Conservation (phyloP, 2,329 filamentous ascomycete genomes). For the Cercospora canescens region DNA sequence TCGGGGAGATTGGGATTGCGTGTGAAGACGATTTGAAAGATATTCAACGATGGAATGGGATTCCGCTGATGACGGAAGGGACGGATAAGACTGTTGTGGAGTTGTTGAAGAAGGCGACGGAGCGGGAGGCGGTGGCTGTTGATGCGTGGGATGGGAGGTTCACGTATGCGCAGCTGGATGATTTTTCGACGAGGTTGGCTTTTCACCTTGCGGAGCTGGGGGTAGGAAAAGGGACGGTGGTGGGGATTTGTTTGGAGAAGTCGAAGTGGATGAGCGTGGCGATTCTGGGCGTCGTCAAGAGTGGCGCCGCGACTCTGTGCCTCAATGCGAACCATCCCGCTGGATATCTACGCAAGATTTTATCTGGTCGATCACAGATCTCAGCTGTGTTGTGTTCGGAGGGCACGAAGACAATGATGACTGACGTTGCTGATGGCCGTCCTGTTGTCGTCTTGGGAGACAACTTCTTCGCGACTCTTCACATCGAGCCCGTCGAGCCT, state of each 20-base stretch:
- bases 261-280: constrained; percentile 31
- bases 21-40: constrained; percentile 18
- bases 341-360: constrained; percentile 30
- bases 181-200: constrained; percentile 1
- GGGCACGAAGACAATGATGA: not conserved
- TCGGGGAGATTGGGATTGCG: constrained; percentile 9
- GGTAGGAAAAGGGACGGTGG: not conserved
- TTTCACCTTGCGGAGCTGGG: constrained; percentile 7
- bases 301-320: constrained; percentile 31
- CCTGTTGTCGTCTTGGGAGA: not conserved
- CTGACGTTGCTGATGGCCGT: not conserved
- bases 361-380: constrained; percentile 9
- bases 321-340: constrained; percentile 31
- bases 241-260: constrained; percentile 32
- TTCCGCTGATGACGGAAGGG: not conserved
- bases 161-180: constrained; percentile 31
- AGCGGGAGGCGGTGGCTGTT: constrained; percentile 27
- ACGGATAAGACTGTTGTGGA: constrained; percentile 24
- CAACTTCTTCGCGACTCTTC: not conserved
- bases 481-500: not conserved
- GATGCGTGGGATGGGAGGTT: constrained; percentile 32
- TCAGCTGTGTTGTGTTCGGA: constrained; percentile 3
- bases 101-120: constrained; percentile 19
- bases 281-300: constrained; percentile 34
- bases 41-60: constrained; percentile 24